Evolutionary conservation across 2,329 filamentous ascomycete species (phyloP).

Genomic region (Colletotrichum theobromicola): DNA sequence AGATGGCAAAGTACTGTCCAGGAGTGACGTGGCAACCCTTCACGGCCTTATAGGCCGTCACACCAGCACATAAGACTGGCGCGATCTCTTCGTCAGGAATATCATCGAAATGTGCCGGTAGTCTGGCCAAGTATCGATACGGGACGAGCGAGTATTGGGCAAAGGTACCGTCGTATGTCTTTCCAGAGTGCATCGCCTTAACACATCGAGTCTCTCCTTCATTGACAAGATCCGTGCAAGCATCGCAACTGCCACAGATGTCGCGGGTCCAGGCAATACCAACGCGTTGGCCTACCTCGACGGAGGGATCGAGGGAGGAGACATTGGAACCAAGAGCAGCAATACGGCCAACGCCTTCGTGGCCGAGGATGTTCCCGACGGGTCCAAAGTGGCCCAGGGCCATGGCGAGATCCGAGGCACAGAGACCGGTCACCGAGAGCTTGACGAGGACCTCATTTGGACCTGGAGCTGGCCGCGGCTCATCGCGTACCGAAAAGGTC

Average conservation of each 20-base stretch:
- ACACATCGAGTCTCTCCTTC: conserved; percentile 42
- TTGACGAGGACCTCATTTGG: conserved; percentile 35
- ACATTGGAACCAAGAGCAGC: conserved; percentile 40
- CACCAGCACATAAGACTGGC: conserved; percentile 47
- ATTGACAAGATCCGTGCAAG: conserved; percentile 30
- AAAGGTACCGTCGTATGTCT: conserved; percentile 41
- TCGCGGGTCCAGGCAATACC: conserved; percentile 45
- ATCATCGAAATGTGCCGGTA: conserved; percentile 32
- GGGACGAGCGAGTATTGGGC: conserved; percentile 42
- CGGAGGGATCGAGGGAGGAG: conserved; percentile 22
- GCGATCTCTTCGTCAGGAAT: conserved; percentile 39
- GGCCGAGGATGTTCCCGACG: conserved; percentile 39
- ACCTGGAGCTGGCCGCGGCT: conserved; percentile 9
- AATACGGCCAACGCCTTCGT: conserved; percentile 49
- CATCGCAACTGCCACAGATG: conserved; percentile 36
- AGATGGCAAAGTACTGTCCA: conserved; percentile 41
- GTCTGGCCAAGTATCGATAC: conserved; percentile 34
- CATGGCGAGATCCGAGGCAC: conserved; percentile 43
- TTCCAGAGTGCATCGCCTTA: conserved; percentile 35
- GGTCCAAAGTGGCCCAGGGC: conserved; percentile 42
- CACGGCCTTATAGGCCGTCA: conserved; percentile 47
- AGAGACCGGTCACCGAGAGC: conserved; percentile 39
- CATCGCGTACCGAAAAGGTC: neutral
- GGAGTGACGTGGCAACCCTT: conserved; percentile 34
- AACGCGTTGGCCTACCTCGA: conserved; percentile 37